Percentiles rank a stretch among this genome's conserved stretches.
phyloP scores from a whole-genome alignment of 2,329 filamentous ascomycete species.

The Xylaria sp. region DNA sequence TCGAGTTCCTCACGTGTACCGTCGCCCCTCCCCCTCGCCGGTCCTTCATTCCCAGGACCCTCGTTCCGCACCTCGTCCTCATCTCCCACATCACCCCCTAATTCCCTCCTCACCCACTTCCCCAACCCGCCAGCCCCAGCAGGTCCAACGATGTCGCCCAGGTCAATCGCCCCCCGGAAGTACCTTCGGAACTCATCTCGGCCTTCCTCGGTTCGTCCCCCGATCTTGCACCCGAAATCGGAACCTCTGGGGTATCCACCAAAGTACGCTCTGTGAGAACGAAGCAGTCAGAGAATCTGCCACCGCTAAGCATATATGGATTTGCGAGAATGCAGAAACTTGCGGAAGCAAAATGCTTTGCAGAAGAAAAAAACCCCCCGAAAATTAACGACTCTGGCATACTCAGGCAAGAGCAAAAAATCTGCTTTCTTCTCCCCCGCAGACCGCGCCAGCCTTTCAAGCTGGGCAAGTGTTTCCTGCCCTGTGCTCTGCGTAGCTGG shows the following conservation, averaged over 20 bases:
- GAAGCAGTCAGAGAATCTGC: neutral
- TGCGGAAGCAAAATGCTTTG: neutral
- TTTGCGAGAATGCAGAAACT: neutral
- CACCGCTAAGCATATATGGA: neutral
- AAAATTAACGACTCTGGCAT: neutral
- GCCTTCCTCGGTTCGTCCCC: constrained; percentile 74
- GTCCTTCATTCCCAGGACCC: constrained; percentile 41
- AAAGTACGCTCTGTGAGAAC: constrained; percentile 69
- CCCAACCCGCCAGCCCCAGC: constrained; percentile 68
- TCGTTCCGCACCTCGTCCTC: constrained; percentile 48
- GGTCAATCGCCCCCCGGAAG: constrained; percentile 80
- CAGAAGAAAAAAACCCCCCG: neutral
- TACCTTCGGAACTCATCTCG: constrained; percentile 86
- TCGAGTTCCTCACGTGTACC: constrained; percentile 86
- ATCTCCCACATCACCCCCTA: constrained; percentile 52
- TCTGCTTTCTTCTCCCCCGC: constrained; percentile 69
- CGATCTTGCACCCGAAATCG: constrained; percentile 79
- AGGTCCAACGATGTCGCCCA: constrained; percentile 74
- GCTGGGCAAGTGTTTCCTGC: constrained; percentile 70
- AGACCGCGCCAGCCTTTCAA: constrained; percentile 69
- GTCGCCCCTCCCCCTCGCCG: constrained; percentile 63
- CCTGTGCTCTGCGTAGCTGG: constrained; percentile 63
- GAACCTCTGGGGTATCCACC: constrained; percentile 90
- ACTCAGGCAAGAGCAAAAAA: constrained; percentile 86
- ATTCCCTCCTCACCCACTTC: constrained; percentile 63